phyloP scores from a whole-genome alignment of 495 filamentous ascomycete species.

The Daldinia loculata region DNA sequence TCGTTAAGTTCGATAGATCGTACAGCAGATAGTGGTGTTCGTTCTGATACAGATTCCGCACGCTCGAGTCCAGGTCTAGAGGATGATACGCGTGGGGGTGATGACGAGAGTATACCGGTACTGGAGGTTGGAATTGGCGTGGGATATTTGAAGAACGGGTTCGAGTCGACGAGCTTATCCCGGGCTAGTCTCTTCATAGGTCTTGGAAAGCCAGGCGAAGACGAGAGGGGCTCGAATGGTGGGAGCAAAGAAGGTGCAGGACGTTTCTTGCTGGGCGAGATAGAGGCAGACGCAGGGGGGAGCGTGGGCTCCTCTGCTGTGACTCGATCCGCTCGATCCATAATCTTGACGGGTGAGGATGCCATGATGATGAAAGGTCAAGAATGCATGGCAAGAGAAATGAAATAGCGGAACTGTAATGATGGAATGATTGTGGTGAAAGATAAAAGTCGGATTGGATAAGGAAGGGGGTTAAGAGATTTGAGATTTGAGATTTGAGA shows the following conservation, averaged over 20 bases:
- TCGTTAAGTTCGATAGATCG: constrained; percentile 82
- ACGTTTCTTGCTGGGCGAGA: constrained; percentile 63
- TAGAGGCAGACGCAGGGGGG: constrained; percentile 39
- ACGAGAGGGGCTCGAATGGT: constrained; percentile 91
- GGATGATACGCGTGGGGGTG: constrained; percentile 69
- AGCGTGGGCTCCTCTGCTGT: constrained; percentile 40
- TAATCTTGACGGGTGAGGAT: constrained; percentile 45
- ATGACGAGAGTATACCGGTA: constrained; percentile 89
- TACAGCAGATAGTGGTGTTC: constrained; percentile 81
- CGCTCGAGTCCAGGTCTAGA: constrained; percentile 66
- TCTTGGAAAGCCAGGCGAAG: constrained; percentile 82
- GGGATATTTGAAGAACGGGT: constrained; percentile 72
- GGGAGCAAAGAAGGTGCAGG: constrained; percentile 83
- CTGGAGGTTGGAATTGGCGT: constrained; percentile 94
- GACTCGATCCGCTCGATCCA: constrained; percentile 34
- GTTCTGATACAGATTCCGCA: constrained; percentile 80
- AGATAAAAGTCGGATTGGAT: constrained; percentile 14
- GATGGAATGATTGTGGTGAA: constrained; percentile 29
- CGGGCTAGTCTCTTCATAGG: constrained; percentile 74
- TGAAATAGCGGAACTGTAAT: constrained; percentile 6
- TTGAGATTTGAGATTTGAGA: constrained; percentile 27
- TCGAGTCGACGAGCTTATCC: constrained; percentile 54
- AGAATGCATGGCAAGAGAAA: constrained; percentile 37
- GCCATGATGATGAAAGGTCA: constrained; percentile 38
- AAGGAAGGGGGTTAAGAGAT: constrained; percentile 27